phyloP scores from a whole-genome alignment of 768 basidiomycete genomes.

The Suillus hirtellus region DNA sequence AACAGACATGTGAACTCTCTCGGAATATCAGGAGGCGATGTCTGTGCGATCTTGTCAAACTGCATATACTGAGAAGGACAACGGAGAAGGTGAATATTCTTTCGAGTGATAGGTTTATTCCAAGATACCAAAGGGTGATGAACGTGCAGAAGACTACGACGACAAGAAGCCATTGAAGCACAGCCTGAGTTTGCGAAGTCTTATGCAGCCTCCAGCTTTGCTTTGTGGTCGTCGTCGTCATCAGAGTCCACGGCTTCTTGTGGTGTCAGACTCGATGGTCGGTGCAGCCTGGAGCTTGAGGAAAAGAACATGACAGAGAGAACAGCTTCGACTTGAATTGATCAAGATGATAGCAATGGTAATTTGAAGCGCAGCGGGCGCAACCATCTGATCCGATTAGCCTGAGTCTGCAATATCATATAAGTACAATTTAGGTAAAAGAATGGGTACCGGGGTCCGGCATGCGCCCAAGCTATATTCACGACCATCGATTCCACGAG shows the following conservation, averaged over 20 bases:
- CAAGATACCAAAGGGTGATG: background rate
- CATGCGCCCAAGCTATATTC: too few species aligned
- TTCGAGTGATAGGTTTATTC: background rate
- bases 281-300: background rate
- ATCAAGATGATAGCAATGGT: background rate
- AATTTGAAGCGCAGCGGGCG: background rate
- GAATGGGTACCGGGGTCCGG: too few species aligned
- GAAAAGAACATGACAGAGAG: background rate
- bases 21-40: background rate
- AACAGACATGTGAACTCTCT: conserved; percentile 1
- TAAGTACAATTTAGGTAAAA: too few species aligned
- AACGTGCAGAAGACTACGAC: background rate
- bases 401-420: background rate
- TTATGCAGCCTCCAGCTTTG: background rate
- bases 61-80: conserved; percentile 1
- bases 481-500: too few species aligned
- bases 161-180: background rate
- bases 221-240: background rate
- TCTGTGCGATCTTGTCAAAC: background rate
- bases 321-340: background rate
- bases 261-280: background rate
- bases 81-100: background rate
- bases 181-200: background rate
- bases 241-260: background rate
- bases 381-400: background rate